phyloP scores from a whole-genome alignment of 106 monocot species.

The Triglochin maritima region DNA sequence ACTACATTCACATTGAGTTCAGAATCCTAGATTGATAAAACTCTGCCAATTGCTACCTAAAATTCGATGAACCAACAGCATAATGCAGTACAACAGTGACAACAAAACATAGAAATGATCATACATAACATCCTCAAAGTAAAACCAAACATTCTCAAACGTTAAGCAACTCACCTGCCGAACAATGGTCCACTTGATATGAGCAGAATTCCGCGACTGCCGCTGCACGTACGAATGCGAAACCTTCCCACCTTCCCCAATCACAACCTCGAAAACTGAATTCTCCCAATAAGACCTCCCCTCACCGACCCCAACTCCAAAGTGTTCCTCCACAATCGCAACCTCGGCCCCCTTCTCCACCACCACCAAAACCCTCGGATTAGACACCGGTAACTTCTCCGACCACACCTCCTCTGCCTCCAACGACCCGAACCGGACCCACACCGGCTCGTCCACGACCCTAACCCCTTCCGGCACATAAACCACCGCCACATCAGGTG shows the following conservation, averaged over 20 bases:
- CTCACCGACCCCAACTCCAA: conserved; percentile 28
- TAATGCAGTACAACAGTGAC: too few species aligned
- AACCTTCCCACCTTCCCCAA: conserved; percentile 60
- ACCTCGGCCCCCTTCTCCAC: conserved; percentile 74
- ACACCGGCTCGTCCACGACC: conserved; percentile 43
- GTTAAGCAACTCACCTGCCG: conserved; percentile 33
- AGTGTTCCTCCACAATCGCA: conserved; percentile 75
- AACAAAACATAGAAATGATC: too few species aligned
- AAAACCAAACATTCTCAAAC: too few species aligned
- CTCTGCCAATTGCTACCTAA: too few species aligned
- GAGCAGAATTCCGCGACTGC: conserved; percentile 55
- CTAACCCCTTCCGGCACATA: conserved; percentile 43
- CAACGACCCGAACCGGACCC: conserved; percentile 32
- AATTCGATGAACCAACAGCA: too few species aligned
- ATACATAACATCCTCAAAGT: too few species aligned
- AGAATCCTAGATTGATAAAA: too few species aligned
- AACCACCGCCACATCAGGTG: conserved; percentile 55
- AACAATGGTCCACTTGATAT: conserved; percentile 84
- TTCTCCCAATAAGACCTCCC: conserved; percentile 80
- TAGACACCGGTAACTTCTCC: conserved; percentile 48
- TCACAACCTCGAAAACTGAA: conserved; percentile 63
- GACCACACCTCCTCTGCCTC: conserved; percentile 22
- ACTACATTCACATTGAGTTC: too few species aligned
- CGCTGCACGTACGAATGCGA: conserved; percentile 68
- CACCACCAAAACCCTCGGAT: conserved; percentile 79